A percentile compares a stretch with the other conserved stretches of the same genome.
Conservation (phyloP, 1,284 basidiomycete species). For the Acaromyces ingoldii region DNA sequence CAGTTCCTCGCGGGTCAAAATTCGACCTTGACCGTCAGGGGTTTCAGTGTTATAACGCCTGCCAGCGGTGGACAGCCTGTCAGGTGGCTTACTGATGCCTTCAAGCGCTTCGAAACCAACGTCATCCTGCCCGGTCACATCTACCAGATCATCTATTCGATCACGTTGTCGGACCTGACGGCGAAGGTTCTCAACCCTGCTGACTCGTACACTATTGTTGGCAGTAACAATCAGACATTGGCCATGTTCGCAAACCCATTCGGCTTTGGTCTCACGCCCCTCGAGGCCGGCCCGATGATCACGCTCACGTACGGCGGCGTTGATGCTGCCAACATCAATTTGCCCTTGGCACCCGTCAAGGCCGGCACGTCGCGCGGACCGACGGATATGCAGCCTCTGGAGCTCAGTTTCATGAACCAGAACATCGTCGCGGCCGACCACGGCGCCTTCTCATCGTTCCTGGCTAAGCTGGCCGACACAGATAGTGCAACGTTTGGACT, state of each 20-base stretch:
- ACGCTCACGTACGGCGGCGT: conserved; percentile 57
- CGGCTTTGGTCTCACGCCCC: conserved; percentile 66
- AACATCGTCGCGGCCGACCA: conserved; percentile 59
- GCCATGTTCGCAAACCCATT: conserved; percentile 72
- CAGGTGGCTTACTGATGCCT: conserved; percentile 66
- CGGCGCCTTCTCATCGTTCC: conserved; percentile 60
- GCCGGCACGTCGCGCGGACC: conserved; percentile 69
- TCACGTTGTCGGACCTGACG: conserved; percentile 62
- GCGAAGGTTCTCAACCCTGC: conserved; percentile 54
- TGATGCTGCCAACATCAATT: conserved; percentile 62
- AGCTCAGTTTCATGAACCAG: conserved; percentile 60
- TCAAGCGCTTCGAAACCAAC: conserved; percentile 63
- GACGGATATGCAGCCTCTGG: conserved; percentile 56
- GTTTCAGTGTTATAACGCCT: conserved; percentile 60
- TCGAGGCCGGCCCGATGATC: conserved; percentile 60
- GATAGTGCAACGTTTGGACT: conserved; percentile 55
- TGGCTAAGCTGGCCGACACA: conserved; percentile 55
- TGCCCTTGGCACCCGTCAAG: conserved; percentile 54
- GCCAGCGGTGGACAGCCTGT: conserved; percentile 57
- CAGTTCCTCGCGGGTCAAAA: conserved; percentile 66
- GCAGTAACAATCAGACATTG: conserved; percentile 57
- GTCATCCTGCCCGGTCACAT: conserved; percentile 65
- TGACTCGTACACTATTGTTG: conserved; percentile 25
- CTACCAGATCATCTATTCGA: conserved; percentile 66
- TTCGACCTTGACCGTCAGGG: conserved; percentile 61